phyloP scores from a whole-genome alignment of 768 basidiomycete genomes.

The Mrakia blollopis region DNA sequence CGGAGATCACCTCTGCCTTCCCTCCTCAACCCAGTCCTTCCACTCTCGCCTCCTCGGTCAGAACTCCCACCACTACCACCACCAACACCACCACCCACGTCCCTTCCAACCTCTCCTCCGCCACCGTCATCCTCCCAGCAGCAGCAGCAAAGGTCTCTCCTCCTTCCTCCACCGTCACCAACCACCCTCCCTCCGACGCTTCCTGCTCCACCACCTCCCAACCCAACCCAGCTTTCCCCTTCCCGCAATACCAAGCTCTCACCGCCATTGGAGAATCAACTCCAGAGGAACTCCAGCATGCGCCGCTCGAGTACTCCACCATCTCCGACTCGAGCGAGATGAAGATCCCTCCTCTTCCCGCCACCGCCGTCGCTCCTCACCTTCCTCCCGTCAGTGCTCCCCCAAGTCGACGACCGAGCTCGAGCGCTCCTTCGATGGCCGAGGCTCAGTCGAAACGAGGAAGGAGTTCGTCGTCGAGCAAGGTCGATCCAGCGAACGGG shows the following conservation, averaged over 20 bases:
- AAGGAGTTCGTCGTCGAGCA: constrained; percentile 30
- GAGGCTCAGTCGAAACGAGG: constrained; percentile 15
- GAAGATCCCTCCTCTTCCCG: neutral
- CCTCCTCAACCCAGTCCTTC: constrained; percentile 23
- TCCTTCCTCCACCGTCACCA: constrained; percentile 18
- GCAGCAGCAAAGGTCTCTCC: constrained; percentile 22
- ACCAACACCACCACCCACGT: neutral
- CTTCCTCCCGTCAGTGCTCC: neutral
- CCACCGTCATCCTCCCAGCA: constrained; percentile 36
- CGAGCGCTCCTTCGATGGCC: neutral
- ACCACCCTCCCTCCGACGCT: constrained; percentile 2
- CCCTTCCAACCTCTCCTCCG: constrained; percentile 29
- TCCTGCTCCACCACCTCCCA: constrained; percentile 28
- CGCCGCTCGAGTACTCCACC: neutral
- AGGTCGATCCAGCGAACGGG: neutral
- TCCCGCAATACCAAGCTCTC: constrained; percentile 31
- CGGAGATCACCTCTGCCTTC: constrained; percentile 8
- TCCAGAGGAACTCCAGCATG: neutral
- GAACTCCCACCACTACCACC: constrained; percentile 22
- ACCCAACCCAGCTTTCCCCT: constrained; percentile 32
- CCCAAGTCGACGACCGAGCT: constrained; percentile 5
- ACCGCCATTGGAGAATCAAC: constrained; percentile 18
- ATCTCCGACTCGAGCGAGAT: neutral
- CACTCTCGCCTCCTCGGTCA: neutral
- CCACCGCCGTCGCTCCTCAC: neutral